Base-by-base conservation (phyloP, 495 filamentous ascomycete species). In the Aspergillus carlsbadensis region DNA sequence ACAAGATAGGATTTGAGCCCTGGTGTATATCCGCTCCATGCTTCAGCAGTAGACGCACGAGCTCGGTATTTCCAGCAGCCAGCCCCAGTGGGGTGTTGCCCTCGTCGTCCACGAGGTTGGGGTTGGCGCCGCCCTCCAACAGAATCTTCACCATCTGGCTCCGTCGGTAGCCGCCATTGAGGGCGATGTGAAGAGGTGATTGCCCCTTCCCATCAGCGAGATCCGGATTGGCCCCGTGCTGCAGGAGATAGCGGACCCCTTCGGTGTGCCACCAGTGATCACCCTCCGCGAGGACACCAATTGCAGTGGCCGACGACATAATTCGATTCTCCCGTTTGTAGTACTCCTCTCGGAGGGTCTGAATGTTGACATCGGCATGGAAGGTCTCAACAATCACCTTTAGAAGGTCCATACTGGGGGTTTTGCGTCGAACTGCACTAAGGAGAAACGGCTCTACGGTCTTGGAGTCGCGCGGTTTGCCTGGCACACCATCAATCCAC, bases 251-350 rank as follows among this genome's bases (percentile, higher is more conserved):
- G 4, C 33, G 7, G 5, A 52, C 6, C 13, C n/a, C 48, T 7
- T 39, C 48, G 3, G 33, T 40, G 3, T 39, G 33, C 48, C 48
- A 52, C 48, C 48, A 52, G 18, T 52, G 48, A 5, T 39, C 17
- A 2, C 48, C 48, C 21, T 39, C 4, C 5, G 48, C 48, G n/a
- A 52, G 34, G 1, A 52, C 20, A 13, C 8, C n/a, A 17, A 52
- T 10, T 3, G 35, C 18, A 10, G 26, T 29, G 3, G 3, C 8
- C 4, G 26, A 29, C 8, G 8, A 8, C 26, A 29, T 29, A 3
- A 29, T 29, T 29, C 26, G 26, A 8, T 29, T 4, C 3, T 8
- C 26, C 18, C 10, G 6, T 13, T 43, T 5, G 10, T 22, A 6
- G 18, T 11, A 6, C 2, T 15, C 5, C 3, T 2, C 5, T 10